Conservation (phyloP, 257 asterid species). For the Solanum tacnaense region DNA sequence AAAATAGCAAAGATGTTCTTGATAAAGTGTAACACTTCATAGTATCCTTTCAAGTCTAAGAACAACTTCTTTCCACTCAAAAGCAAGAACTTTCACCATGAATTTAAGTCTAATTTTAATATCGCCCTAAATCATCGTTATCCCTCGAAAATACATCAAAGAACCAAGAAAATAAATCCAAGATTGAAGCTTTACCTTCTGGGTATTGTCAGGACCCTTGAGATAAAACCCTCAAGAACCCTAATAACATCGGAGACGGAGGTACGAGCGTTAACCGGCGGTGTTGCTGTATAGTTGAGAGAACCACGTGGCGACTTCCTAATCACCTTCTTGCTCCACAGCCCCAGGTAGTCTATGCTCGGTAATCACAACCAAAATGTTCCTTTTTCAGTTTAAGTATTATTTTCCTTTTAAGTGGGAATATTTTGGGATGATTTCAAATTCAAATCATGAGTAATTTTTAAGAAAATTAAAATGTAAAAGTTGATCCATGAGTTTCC, state of each 20-base stretch:
- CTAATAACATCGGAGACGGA: not conserved
- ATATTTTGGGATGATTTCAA: not conserved
- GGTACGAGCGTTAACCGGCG: not conserved
- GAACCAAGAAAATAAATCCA: not conserved
- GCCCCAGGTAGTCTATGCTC: not conserved
- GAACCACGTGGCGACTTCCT: not conserved
- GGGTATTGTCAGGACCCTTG: not conserved
- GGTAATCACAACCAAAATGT: not conserved
- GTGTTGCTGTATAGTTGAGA: not conserved
- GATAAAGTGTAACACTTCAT: not conserved
- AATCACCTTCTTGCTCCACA: not conserved
- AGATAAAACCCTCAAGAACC: not conserved
- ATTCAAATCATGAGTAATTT: not conserved
- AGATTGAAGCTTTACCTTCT: not conserved
- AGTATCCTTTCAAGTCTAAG: not conserved
- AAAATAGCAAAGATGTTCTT: not conserved
- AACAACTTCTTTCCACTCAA: not conserved
- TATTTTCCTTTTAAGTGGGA: not conserved
- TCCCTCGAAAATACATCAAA: not conserved
- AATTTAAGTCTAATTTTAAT: not conserved
- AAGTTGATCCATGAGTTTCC: too few relatives aligned
- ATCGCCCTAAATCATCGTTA: not conserved
- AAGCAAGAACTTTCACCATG: not conserved
- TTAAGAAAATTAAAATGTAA: not conserved
- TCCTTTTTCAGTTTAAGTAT: not conserved